phyloP scores from a whole-genome alignment of 805 yeast genomes.

The Wickerhamiella cacticola region DNA sequence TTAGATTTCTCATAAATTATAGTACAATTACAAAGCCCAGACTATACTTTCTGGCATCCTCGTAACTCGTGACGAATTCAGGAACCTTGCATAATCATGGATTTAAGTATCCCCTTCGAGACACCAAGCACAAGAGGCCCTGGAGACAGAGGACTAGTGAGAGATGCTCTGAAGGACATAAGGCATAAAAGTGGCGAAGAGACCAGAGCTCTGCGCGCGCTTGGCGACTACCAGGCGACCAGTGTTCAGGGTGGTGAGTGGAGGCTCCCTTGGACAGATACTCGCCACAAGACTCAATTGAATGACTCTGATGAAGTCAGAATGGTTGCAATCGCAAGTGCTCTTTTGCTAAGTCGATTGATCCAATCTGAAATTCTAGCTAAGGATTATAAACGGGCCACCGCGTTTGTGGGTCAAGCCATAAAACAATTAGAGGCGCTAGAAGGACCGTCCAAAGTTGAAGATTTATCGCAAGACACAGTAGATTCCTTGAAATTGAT shows the following conservation, averaged over 20 bases:
- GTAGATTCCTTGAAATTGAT: conserved; percentile 20
- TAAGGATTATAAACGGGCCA: conserved; percentile 21
- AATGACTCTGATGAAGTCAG: conserved; percentile 20
- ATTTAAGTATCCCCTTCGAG: conserved; percentile 8
- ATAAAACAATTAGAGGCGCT: conserved; percentile 20
- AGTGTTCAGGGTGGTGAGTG: conserved; percentile 8
- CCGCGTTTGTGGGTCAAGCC: conserved; percentile 22
- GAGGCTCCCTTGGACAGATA: conserved; percentile 16
- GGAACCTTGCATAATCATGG: conserved; percentile 1
- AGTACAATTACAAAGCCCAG: no score
- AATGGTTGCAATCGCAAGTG: conserved; percentile 21
- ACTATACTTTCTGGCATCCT: no score
- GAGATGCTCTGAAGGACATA: conserved; percentile 17
- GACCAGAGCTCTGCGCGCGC: conserved; percentile 13
- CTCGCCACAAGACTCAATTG: conserved; percentile 13
- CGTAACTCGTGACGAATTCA: no score
- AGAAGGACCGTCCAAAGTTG: conserved; percentile 15
- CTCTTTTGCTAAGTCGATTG: conserved; percentile 17
- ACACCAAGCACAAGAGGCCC: conserved; percentile 12
- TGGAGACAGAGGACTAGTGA: conserved; percentile 16
- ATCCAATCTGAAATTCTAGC: conserved; percentile 14
- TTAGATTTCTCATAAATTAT: no score
- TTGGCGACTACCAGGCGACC: conserved; percentile 6
- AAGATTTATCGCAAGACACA: conserved; percentile 21
- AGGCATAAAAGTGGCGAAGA: conserved; percentile 25